These are phyloP conservation scores for Metschnikowia santaceciliae DNA, from an alignment of 805 yeast genomes.

Conservation along the genomic window DNA sequence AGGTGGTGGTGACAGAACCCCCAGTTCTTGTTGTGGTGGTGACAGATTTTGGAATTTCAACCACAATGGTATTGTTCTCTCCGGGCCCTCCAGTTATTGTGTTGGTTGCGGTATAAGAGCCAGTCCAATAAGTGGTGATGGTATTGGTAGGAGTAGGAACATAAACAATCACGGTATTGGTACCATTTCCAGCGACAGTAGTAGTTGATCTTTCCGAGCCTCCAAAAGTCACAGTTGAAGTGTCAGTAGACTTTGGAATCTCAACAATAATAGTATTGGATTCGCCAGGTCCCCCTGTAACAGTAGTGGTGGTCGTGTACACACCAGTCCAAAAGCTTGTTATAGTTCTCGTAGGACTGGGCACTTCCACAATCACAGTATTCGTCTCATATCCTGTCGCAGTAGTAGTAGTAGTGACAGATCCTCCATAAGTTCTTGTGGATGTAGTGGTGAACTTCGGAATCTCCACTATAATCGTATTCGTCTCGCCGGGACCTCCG, in stretches of 20 bases:
- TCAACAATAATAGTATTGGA: slow-evolving; percentile 7
- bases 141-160: background rate
- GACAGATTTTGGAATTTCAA: no score
- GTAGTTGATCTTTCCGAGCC: background rate
- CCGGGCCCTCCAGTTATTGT: no score
- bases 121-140: background rate
- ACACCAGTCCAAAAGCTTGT: no score
- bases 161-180: background rate
- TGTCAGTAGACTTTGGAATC: slow-evolving; percentile 1
- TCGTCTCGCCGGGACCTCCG: slow-evolving; percentile 2
- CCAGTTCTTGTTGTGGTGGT: no score
- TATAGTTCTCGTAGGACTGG: slow-evolving; percentile 4
- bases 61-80: no score
- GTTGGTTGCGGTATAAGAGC: no score
- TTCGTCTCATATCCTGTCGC: background rate
- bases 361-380: slow-evolving; percentile 14
- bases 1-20: background rate
- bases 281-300: background rate
- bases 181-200: background rate
- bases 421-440: slow-evolving; percentile 7
- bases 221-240: slow-evolving; percentile 11
- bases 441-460: slow-evolving; percentile 8
- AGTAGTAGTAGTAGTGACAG: slow-evolving; percentile 8
- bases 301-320: background rate
- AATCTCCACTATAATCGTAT: slow-evolving; percentile 11